phyloP scores from a whole-genome alignment of 208 protist species.

The Leishmania amazonensis region DNA sequence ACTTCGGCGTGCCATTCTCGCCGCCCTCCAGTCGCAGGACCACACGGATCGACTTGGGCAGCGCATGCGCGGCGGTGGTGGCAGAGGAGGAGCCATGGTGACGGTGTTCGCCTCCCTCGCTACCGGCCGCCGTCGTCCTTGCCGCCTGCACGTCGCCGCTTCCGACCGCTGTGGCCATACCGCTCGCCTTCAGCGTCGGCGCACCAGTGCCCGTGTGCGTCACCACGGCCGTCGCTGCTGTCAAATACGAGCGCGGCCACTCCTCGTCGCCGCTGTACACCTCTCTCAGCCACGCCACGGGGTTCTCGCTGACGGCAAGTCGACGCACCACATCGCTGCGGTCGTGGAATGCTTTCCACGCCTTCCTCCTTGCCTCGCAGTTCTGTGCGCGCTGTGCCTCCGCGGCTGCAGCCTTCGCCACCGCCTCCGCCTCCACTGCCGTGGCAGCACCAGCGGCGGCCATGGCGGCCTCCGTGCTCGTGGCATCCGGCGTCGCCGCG shows the following conservation, averaged over 20 bases:
- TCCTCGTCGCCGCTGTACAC: constrained; percentile 33
- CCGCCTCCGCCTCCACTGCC: constrained; percentile 7
- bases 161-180: constrained; percentile 15
- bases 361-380: constrained; percentile 17
- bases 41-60: constrained; percentile 24
- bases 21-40: constrained; percentile 22
- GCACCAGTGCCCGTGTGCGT: constrained; percentile 3
- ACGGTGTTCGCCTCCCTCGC: not conserved
- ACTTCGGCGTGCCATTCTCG: not conserved
- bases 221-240: constrained; percentile 15
- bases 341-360: constrained; percentile 22
- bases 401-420: constrained; percentile 9
- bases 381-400: constrained; percentile 15
- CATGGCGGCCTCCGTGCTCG: not conserved
- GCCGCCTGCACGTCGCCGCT: not conserved
- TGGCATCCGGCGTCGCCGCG: not conserved
- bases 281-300: constrained; percentile 40
- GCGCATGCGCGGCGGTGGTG: not conserved
- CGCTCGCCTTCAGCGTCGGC: constrained; percentile 24
- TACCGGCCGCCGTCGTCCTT: not conserved
- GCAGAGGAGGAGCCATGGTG: not conserved
- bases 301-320: constrained; percentile 24
- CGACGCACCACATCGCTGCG: constrained; percentile 26
- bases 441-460: constrained; percentile 2
- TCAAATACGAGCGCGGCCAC: constrained; percentile 27